Conservation (phyloP, 2,329 filamentous ascomycete genomes). For the Xylaria sp. region DNA sequence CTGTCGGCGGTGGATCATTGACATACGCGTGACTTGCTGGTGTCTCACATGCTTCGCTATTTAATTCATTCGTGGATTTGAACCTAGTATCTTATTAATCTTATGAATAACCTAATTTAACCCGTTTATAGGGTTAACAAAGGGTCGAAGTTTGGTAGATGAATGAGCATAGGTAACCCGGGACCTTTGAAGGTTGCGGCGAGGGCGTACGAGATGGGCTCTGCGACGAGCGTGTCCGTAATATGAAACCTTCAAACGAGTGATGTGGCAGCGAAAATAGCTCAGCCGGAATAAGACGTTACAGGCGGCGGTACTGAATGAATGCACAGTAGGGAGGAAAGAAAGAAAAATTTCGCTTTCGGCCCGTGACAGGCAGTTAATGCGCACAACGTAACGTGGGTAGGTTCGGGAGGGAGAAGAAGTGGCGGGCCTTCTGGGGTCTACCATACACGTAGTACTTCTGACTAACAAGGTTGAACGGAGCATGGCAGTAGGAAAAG, state of each 20-base stretch:
- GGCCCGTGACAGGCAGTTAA: conserved; percentile 6
- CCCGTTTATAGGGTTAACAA: neutral
- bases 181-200: no score
- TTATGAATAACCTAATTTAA: neutral
- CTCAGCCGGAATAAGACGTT: neutral
- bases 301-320: neutral
- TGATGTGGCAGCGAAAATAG: conserved; percentile 4
- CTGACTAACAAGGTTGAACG: conserved; percentile 6
- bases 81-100: neutral
- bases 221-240: neutral
- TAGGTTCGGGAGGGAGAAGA: neutral
- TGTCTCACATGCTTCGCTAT: no score
- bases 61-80: neutral
- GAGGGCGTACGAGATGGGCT: neutral
- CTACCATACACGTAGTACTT: neutral
- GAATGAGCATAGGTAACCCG: neutral
- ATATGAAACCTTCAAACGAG: neutral
- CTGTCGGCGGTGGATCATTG: neutral
- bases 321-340: neutral
- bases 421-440: neutral
- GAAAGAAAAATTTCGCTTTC: neutral
- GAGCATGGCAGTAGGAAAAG: neutral
- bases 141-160: neutral
- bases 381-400: neutral
- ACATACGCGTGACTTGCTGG: neutral